Conservation (phyloP, 345 rosid species). For the Heritiera fomes region DNA sequence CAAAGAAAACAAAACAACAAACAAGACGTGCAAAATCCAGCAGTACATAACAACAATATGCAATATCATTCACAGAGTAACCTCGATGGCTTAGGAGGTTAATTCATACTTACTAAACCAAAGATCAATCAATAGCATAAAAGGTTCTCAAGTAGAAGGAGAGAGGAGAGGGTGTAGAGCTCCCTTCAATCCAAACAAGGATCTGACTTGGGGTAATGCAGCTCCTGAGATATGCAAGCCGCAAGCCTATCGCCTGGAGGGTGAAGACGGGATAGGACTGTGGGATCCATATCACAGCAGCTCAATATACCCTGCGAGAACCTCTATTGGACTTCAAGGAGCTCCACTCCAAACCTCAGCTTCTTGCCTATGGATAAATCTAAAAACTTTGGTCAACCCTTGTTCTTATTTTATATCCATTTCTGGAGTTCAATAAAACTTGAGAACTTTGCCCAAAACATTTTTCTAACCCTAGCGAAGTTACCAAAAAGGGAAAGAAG, state of each 20-base stretch:
- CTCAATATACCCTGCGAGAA: constrained; percentile 53
- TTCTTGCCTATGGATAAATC: not conserved
- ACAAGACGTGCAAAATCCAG: not conserved
- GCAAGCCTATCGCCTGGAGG: constrained; percentile 46
- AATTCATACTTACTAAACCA: not conserved
- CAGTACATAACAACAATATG: too few species aligned
- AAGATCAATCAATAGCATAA: not conserved
- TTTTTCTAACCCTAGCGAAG: not conserved
- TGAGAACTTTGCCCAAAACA: not conserved
- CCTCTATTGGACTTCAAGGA: constrained; percentile 92
- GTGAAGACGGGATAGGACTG: constrained; percentile 39
- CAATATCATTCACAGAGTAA: not conserved
- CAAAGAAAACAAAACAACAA: not conserved
- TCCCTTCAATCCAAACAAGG: constrained; percentile 98
- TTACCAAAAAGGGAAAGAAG: not conserved
- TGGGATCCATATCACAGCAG: constrained; percentile 95
- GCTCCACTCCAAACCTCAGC: constrained; percentile 55
- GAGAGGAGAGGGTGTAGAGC: constrained; percentile 52
- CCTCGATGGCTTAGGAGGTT: not conserved
- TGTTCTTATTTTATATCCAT: not conserved
- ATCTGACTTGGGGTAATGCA: constrained; percentile 42
- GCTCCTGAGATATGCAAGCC: constrained; percentile 97
- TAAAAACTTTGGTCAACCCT: not conserved
- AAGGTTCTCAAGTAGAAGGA: not conserved
- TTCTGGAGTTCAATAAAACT: not conserved